Percentiles rank a stretch among this genome's conserved stretches.
Conservation (phyloP, 2,329 filamentous ascomycete species). For the Trichoderma harzianum region DNA sequence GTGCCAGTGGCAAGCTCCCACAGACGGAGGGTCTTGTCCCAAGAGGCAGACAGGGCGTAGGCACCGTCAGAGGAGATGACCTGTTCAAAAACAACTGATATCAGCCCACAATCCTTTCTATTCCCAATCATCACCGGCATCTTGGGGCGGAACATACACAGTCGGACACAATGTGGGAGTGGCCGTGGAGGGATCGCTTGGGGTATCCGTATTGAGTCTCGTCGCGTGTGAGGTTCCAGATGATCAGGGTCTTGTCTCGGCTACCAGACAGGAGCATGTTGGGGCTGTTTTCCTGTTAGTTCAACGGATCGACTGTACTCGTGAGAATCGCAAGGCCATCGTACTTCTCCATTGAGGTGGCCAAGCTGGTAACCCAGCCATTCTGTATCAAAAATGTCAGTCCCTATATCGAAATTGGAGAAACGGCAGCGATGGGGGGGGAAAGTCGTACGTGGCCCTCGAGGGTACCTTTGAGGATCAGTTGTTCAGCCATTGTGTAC, state of each 20-base stretch:
- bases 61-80: conserved; percentile 99
- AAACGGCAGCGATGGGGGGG: conserved; percentile 20
- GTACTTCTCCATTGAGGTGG: conserved; percentile 98
- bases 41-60: conserved; percentile 97
- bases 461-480: conserved; percentile 94
- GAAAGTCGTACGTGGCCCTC: conserved; percentile 79
- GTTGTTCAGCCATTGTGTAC: conserved; percentile 79
- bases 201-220: conserved; percentile 98
- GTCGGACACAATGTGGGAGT: conserved; percentile 99
- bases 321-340: conserved; percentile 27
- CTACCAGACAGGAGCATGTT: conserved; percentile 99
- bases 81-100: conserved; percentile 43
- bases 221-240: conserved; percentile 99
- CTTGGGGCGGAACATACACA: conserved; percentile 68
- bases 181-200: conserved; percentile 96
- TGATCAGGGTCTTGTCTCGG: conserved; percentile 99
- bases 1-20: conserved; percentile 98
- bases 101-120: conserved; percentile 21
- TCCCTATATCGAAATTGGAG: conserved; percentile 15
- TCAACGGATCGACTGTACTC: not conserved
- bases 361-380: conserved; percentile 98
- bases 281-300: conserved; percentile 57
- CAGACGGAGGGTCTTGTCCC: conserved; percentile 99
- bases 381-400: conserved; percentile 49
- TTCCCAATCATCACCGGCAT: not conserved